Conservation (phyloP, 306 rosid species). For the Acmispon strigosus region DNA sequence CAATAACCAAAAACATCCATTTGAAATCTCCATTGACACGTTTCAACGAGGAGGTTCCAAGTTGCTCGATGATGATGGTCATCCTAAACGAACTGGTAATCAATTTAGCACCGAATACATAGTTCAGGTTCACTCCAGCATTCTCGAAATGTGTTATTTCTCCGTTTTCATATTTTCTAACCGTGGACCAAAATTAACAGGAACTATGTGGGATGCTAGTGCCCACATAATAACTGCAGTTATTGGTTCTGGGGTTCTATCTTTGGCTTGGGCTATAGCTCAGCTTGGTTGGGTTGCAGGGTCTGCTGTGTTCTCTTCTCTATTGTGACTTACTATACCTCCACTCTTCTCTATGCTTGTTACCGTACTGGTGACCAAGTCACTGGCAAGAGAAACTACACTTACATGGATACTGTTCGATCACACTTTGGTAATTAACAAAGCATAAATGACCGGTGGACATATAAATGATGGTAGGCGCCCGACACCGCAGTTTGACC, state of each 20-base stretch:
- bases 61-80: slow-evolving; percentile 34
- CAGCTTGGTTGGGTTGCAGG: slow-evolving; percentile 55
- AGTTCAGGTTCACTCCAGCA: no score
- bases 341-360: slow-evolving; percentile 27
- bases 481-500: no score
- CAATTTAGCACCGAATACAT: no score
- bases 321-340: slow-evolving; percentile 28
- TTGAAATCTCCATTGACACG: slow-evolving; percentile 20
- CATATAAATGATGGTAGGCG: no score
- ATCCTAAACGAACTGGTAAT: slow-evolving; percentile 33
- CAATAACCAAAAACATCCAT: not conserved
- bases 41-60: slow-evolving; percentile 12
- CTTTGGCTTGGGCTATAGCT: no score
- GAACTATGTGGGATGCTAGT: slow-evolving; percentile 34
- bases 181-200: not conserved
- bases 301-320: slow-evolving; percentile 32
- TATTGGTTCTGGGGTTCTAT: slow-evolving; percentile 41
- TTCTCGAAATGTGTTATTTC: no score
- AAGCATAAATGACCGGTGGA: no score
- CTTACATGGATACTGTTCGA: slow-evolving; percentile 32
- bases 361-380: slow-evolving; percentile 34
- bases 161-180: not conserved
- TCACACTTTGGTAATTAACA: slow-evolving; percentile 37
- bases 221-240: slow-evolving; percentile 43
- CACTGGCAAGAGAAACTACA: slow-evolving; percentile 38